Conservation (phyloP, 129 eudicot species). For the Flaveria bidentis region DNA sequence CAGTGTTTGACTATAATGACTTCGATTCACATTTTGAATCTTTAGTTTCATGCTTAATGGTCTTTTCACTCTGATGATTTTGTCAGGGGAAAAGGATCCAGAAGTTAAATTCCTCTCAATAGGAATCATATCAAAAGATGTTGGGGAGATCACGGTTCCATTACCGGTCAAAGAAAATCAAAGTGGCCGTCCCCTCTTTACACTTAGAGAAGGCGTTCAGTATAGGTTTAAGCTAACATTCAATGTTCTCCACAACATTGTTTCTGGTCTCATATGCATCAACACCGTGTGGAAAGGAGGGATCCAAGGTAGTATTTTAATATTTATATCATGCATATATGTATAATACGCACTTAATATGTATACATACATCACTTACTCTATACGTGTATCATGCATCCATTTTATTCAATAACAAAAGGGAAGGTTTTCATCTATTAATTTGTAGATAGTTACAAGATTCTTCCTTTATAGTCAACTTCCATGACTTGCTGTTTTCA, state of each 20-base stretch:
- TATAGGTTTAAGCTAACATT: conserved; percentile 69
- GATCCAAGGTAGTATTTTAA: conserved; percentile 50
- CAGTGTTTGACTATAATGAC: background rate
- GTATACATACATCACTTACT: background rate
- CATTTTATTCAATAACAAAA: background rate
- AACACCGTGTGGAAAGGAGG: conserved; percentile 76
- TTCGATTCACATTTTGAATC: background rate
- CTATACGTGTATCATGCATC: background rate
- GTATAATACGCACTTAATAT: background rate
- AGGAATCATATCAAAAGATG: conserved; percentile 71
- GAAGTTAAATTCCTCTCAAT: conserved; percentile 77
- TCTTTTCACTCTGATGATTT: conserved; percentile 2
- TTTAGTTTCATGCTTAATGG: background rate
- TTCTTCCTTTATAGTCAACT: background rate
- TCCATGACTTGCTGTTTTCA: background rate
- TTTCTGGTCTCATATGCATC: conserved; percentile 68
- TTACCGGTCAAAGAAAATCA: conserved; percentile 61
- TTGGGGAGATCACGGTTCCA: conserved; percentile 62
- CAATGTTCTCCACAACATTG: conserved; percentile 74
- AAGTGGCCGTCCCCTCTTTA: conserved; percentile 54
- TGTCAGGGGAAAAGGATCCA: conserved; percentile 73
- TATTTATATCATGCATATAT: conserved; percentile 16
- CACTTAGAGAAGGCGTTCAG: conserved; percentile 71
- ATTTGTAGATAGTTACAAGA: background rate
- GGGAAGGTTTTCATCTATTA: background rate